A percentile compares a stretch with the other conserved stretches of the same genome.
Evolutionary conservation across 164 flowering plant species (phyloP).

Genomic region (Chimonanthus salicifolius): DNA sequence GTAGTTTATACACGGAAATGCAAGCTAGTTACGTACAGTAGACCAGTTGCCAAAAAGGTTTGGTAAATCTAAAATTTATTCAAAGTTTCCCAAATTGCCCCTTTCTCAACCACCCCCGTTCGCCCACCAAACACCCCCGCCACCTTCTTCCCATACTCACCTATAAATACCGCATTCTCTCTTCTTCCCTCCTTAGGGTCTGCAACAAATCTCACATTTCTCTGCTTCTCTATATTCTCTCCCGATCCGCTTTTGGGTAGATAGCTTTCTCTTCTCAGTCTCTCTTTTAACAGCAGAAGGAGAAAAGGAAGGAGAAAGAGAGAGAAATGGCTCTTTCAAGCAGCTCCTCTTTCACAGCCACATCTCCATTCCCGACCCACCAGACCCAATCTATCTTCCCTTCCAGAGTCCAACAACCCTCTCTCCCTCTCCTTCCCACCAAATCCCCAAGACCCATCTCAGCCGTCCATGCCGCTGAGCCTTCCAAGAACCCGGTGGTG

Average conservation of each 20-base stretch:
- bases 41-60: no score
- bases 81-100: background rate
- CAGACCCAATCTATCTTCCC: slow-evolving; percentile 14
- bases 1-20: no score
- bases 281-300: background rate
- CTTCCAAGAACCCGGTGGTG: slow-evolving; percentile 29
- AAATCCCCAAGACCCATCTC: slow-evolving; percentile 30
- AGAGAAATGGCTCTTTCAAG: slow-evolving; percentile 20
- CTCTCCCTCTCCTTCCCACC: slow-evolving; percentile 10
- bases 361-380: slow-evolving; percentile 10
- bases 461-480: slow-evolving; percentile 58
- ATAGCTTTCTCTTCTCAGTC: background rate
- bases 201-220: background rate
- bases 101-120: background rate
- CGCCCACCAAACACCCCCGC: background rate
- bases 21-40: no score
- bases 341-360: slow-evolving; percentile 13
- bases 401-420: slow-evolving; percentile 17
- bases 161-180: background rate
- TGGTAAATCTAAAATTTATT: no score
- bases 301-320: background rate
- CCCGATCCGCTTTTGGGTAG: no score
- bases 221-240: background rate
- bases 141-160: background rate
- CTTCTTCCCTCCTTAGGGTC: background rate